Evolutionary conservation across 2,329 filamentous ascomycete genomes (phyloP).

Genomic region (Coniochaeta pulveracea): DNA sequence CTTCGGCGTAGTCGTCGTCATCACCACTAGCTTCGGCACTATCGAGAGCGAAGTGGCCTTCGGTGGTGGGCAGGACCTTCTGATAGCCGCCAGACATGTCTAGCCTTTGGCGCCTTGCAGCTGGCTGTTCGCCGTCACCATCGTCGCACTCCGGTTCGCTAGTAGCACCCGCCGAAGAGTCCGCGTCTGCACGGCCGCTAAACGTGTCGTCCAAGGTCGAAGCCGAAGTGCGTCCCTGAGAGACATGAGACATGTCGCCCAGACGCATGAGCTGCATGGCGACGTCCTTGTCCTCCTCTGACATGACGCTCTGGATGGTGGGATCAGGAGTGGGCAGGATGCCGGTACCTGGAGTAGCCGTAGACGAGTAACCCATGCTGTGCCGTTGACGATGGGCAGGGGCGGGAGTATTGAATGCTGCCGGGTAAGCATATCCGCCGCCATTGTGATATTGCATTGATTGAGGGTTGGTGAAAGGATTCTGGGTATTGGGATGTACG

Average conservation of each 20-base stretch:
- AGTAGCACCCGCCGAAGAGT: conserved; percentile 76
- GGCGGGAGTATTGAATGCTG: too few species aligned
- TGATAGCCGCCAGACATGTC: conserved; percentile 29
- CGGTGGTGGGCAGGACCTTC: conserved; percentile 39
- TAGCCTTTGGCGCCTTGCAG: conserved; percentile 46
- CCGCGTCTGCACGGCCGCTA: conserved; percentile 75
- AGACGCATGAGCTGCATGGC: conserved; percentile 94
- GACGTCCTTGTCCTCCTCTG: conserved; percentile 87
- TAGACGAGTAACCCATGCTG: conserved; percentile 42
- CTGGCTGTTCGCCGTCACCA: conserved; percentile 50
- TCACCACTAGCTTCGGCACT: conserved; percentile 35
- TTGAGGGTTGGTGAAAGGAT: conserved; percentile 67
- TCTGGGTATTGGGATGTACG: conserved; percentile 56
- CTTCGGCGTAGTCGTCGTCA: conserved; percentile 36
- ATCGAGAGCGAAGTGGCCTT: conserved; percentile 33
- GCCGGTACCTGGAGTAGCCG: conserved; percentile 27
- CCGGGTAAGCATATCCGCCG: conserved; percentile 43
- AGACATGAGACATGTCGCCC: conserved; percentile 87
- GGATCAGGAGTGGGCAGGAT: conserved; percentile 89
- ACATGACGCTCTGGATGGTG: conserved; percentile 94
- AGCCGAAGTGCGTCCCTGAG: conserved; percentile 82
- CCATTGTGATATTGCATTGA: conserved; percentile 59
- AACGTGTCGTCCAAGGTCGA: conserved; percentile 91
- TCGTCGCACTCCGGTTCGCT: conserved; percentile 65
- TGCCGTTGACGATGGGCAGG: conserved; percentile 59